Percentiles rank a stretch among this genome's conserved stretches.
Evolutionary conservation across 805 yeast genomes (phyloP).

Genomic region (Hyphopichia homilentoma): DNA sequence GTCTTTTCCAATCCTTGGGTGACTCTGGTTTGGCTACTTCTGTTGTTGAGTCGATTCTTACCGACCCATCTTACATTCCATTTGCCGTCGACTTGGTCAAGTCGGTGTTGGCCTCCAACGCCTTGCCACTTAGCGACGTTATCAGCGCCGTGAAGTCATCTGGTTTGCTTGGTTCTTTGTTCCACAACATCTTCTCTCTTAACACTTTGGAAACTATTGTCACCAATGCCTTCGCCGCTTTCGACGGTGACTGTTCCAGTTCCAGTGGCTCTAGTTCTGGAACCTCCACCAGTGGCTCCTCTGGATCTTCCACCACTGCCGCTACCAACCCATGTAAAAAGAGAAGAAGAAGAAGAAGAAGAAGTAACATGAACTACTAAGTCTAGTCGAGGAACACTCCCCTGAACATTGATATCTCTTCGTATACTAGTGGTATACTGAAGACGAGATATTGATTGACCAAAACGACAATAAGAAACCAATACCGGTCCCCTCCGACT

Average conservation of each 20-base stretch:
- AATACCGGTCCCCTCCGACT: no score
- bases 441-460: no score
- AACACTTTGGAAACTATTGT: constrained; percentile 31
- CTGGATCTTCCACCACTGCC: constrained; percentile 9
- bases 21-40: constrained; percentile 39
- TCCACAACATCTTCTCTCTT: constrained; percentile 29
- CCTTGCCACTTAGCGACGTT: constrained; percentile 23
- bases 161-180: constrained; percentile 28
- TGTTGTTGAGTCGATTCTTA: constrained; percentile 35
- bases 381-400: no score
- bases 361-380: no score
- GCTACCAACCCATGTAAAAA: constrained; percentile 21
- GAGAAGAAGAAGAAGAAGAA: constrained; percentile 26
- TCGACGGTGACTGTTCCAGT: constrained; percentile 26
- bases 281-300: constrained; percentile 8
- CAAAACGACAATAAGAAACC: no score
- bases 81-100: constrained; percentile 33
- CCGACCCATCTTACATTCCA: constrained; percentile 33
- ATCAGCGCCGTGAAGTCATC: constrained; percentile 31
- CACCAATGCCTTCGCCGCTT: constrained; percentile 36
- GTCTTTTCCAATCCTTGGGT: constrained; percentile 38
- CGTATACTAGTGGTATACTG: no score
- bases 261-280: constrained; percentile 8
- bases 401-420: constrained; percentile 3
- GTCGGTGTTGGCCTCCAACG: constrained; percentile 25